Base-by-base conservation (phyloP, 257 asterid species). In the Rhazya stricta region DNA sequence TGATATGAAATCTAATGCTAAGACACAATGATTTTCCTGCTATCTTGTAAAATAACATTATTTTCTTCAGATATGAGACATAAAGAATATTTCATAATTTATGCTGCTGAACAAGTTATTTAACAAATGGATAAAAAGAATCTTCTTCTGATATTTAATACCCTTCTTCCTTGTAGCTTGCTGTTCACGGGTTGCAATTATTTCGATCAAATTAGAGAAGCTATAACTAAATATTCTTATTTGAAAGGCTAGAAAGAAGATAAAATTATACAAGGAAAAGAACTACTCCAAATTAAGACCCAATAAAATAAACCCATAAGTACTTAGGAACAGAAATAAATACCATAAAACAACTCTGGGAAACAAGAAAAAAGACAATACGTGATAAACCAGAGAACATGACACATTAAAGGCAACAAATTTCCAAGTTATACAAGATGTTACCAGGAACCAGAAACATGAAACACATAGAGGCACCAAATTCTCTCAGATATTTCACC, bases 401-500 rank as follows among this genome's bases (percentile, higher is more conserved):
- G 54, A 48, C 21, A 6, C 18, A 62, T n/a, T 39, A 62, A 11
- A 29, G 21, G 68, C 68, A 62, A n/a, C n/a, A n/a, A n/a, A 62
- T 41, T 42, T 39, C 72, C 54, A 10, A 27, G 43, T 25, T 42
- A 9, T 15, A 54, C 65, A 42, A 27, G 56, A 48, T 46, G 60
- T 70, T 45, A 72, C 60, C 73, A 74, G 69, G 84, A 74, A 74
- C 85, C 79, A 74, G 67, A 48, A 72, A 81, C 79, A 76, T 88
- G 94, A 74, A 86, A 85, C 36, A 80, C 79, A 81, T 92, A 85
- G 63, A 92, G 90, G 76, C 97, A 87, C 98, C 97, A 92, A 67
- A 92, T 82, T 81, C 97, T 92, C 89, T 91, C 98, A 46, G 88
- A 91, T 79, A 91, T 78, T 80, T 89, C 96, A 83, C 97, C 98